Evolutionary conservation across 202 grass and related monocot species (phyloP), one percentile per base, ranked within the genome.

Genomic region (Carex sylvatica): DNA sequence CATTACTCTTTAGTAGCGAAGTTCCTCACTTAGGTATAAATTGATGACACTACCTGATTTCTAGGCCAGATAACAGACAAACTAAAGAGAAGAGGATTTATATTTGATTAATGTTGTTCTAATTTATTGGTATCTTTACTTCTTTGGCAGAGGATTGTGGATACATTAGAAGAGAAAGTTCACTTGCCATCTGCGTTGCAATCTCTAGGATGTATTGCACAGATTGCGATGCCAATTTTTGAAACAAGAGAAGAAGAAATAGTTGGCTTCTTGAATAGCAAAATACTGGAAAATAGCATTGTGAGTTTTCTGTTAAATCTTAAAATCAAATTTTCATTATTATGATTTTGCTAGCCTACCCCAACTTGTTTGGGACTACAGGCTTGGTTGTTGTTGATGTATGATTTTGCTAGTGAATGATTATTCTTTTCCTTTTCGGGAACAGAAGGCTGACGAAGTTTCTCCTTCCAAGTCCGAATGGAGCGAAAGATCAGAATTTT

Each of bases 181-280:
- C 93, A 99, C 76, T 85, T 99, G 65, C 93, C 93, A 80, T 88
- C 97, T 44, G 91, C 93, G 28, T 92, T 99, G 88, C 97, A 99
- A 86, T 99, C 97, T 83, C 87, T 99, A 66, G 97, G 97, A 51
- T 99, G 93, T 82, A 99, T 99, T 89, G 97, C 97, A 33, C 91
- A 97, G 87, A 97, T 91, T 90, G 91, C 97, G 0, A 92, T 96
- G 93, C 93, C 97, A 77, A 92, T 99, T 84, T 99, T 96, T 84
- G 97, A 97, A 94, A 99, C 97, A n/a, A 90, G 97, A 84, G 93
- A 91, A 79, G 91, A 96, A 82, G 97, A 99, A 82, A 99, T 99
- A 86, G 85, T 93, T 88, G 87, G 55, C 84, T 99, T 96, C 79
- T 93, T 99, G 82, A 94, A 70, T 61, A 85, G 69, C 84, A 96